Conservation (phyloP, 1,284 basidiomycete genomes). For the Cerrena zonata region DNA sequence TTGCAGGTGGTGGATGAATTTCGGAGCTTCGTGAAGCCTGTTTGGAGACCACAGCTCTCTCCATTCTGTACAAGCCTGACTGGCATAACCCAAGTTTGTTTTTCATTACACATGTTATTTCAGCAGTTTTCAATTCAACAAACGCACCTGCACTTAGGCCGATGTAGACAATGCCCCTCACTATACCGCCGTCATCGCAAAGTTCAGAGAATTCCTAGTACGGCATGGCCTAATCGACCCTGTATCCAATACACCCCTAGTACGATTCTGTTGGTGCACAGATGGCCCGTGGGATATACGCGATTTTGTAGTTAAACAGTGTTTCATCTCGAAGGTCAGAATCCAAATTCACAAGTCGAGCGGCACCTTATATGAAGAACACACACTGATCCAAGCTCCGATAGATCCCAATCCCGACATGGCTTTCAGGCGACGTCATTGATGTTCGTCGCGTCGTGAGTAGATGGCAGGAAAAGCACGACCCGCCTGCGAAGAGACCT, state of each 20-base stretch:
- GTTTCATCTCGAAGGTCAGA: conserved; percentile 73
- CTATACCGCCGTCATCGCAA: conserved; percentile 64
- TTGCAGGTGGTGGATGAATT: conserved; percentile 76
- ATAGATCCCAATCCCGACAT: conserved; percentile 63
- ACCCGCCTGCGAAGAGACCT: conserved; percentile 17
- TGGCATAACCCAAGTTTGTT: conserved; percentile 80
- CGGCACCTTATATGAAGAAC: conserved; percentile 2
- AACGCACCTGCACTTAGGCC: conserved; percentile 33
- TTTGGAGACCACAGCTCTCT: conserved; percentile 77
- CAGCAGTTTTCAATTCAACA: conserved; percentile 3
- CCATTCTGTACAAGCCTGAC: conserved; percentile 84
- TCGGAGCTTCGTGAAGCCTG: conserved; percentile 82
- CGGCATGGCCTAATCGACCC: conserved; percentile 60
- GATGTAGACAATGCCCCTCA: conserved; percentile 76
- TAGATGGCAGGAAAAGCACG: conserved; percentile 31
- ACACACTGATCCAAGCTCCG: conserved; percentile 4
- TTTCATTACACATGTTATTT: conserved; percentile 3
- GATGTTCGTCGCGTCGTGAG: conserved; percentile 63
- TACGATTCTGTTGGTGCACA: conserved; percentile 70
- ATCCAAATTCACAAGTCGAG: conserved; percentile 6
- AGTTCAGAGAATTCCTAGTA: conserved; percentile 65
- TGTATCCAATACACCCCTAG: conserved; percentile 46
- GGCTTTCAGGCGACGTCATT: conserved; percentile 64
- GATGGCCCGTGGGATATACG: conserved; percentile 80
- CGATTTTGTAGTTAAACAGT: conserved; percentile 82